Conservation (phyloP, 768 basidiomycete genomes). For the Macrolepiota dolichaula region DNA sequence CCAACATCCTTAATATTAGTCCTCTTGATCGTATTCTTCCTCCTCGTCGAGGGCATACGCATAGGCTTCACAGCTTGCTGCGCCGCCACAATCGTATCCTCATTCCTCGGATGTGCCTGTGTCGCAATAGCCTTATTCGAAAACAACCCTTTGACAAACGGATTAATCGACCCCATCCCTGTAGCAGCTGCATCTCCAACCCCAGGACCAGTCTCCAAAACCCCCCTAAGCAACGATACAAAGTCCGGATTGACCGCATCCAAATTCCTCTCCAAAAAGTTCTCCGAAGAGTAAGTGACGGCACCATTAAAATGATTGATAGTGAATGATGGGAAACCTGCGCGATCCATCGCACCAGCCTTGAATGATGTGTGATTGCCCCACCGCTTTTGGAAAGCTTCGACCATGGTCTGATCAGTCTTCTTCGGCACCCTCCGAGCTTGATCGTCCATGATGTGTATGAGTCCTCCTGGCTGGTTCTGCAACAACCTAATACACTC, state of each 20-base stretch:
- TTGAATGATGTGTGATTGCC: conserved; percentile 93
- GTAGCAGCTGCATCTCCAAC: too few relatives aligned
- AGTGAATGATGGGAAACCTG: conserved; percentile 83
- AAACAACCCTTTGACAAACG: conserved; percentile 90
- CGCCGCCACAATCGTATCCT: conserved; percentile 93
- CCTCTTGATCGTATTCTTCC: conserved; percentile 72
- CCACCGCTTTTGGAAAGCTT: conserved; percentile 93
- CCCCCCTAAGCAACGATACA: conserved; percentile 81
- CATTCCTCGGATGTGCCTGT: conserved; percentile 86
- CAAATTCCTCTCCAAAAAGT: conserved; percentile 85
- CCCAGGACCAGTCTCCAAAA: conserved; percentile 41
- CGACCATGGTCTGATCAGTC: conserved; percentile 92
- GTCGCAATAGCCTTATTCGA: conserved; percentile 87
- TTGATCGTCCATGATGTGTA: conserved; percentile 98
- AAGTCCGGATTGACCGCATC: conserved; percentile 93
- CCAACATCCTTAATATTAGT: conserved; percentile 46
- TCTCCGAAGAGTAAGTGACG: conserved; percentile 88
- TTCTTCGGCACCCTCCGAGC: conserved; percentile 83
- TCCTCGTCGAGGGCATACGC: conserved; percentile 85
- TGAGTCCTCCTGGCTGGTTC: conserved; percentile 83
- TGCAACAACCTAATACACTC: conserved; percentile 87
- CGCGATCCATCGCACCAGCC: conserved; percentile 67
- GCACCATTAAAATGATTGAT: conserved; percentile 90
- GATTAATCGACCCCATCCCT: conserved; percentile 82
- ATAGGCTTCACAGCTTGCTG: conserved; percentile 94